A percentile compares a stretch with the other conserved stretches of the same genome.
phyloP scores from a whole-genome alignment of 176 grass and related monocot genomes.

The Oryza nivara region DNA sequence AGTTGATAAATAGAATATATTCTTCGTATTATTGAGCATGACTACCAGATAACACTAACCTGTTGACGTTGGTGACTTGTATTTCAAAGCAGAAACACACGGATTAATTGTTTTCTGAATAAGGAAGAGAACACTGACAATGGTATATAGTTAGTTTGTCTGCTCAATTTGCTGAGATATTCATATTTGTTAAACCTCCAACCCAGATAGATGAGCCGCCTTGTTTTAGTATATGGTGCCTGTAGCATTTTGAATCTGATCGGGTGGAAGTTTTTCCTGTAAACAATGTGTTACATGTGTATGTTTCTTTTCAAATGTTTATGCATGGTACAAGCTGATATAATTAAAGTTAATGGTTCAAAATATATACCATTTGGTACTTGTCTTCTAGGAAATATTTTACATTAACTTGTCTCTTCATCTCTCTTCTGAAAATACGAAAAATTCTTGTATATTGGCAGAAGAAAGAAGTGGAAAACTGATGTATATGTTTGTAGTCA shows the following conservation, averaged over 20 bases:
- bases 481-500: not conserved
- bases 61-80: conserved; percentile 7
- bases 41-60: not conserved
- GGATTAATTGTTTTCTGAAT: conserved; percentile 28
- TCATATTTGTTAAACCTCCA: conserved; percentile 16
- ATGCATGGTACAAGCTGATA: not conserved
- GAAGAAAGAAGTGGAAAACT: not conserved
- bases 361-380: not conserved
- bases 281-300: conserved; percentile 3
- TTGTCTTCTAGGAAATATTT: not conserved
- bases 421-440: not conserved
- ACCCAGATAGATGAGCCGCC: not conserved
- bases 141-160: not conserved
- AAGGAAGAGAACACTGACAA: not conserved
- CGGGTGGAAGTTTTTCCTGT: conserved; percentile 21
- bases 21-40: conserved; percentile 1
- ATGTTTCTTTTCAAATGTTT: not conserved
- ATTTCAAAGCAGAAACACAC: conserved; percentile 31
- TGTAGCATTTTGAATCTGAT: not conserved
- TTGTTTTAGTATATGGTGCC: not conserved
- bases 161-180: conserved; percentile 12
- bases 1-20: not conserved
- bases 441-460: not conserved
- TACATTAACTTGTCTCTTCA: not conserved
- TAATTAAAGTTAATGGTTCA: not conserved